Conservation (phyloP, 257 asterid genomes). For the Eucommia ulmoides region DNA sequence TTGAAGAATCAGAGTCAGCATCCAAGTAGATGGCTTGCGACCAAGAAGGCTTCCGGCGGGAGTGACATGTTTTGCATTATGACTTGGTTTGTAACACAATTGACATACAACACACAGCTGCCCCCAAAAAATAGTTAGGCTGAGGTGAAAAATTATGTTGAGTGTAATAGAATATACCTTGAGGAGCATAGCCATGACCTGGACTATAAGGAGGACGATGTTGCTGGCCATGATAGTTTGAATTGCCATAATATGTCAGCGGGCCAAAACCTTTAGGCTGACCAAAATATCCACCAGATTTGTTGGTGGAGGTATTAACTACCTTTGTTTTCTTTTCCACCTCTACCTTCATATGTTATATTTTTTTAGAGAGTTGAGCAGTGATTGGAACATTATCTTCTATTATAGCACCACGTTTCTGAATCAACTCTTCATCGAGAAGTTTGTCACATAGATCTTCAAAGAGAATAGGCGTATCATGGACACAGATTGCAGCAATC, state of each 20-base stretch:
- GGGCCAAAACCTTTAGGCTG: not conserved
- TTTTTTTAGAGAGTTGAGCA: not conserved
- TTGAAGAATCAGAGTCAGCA: not conserved
- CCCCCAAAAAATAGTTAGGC: not conserved
- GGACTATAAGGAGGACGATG: not conserved
- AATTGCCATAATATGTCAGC: not conserved
- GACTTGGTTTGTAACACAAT: not conserved
- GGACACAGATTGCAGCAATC: not conserved
- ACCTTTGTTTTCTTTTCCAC: not conserved
- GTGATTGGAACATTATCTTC: not conserved
- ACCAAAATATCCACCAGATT: too few species aligned
- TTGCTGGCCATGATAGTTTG: not conserved
- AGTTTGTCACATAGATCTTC: not conserved
- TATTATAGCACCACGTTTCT: not conserved
- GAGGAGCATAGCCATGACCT: not conserved
- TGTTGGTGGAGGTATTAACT: not conserved
- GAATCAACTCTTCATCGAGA: not conserved
- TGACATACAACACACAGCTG: not conserved
- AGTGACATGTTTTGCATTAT: slow-evolving; percentile 1
- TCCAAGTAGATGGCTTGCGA: not conserved
- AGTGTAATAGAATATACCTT: not conserved
- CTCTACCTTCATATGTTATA: not conserved
- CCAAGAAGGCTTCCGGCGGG: not conserved
- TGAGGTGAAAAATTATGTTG: not conserved
- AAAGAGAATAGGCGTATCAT: not conserved